Evolutionary conservation across 2,329 filamentous ascomycete genomes (phyloP), one percentile per base, ranked within the genome.

Genomic region (Beauveria sp.): DNA sequence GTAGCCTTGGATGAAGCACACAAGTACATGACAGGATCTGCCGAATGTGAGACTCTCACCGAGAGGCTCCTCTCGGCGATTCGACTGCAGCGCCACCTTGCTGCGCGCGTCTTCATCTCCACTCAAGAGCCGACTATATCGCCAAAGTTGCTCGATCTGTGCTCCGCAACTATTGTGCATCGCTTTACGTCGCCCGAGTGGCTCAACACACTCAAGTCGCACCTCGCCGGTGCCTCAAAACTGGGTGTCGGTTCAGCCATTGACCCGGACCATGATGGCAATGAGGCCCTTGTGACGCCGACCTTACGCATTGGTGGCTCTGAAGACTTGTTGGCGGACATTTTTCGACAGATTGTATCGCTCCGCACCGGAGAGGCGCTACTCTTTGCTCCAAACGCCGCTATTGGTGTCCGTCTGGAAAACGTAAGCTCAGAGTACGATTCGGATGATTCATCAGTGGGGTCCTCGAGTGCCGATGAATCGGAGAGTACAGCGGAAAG

Each of bases 111-210:
- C 4, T 70, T 92, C 43, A 84, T 91, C 30, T 84, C 87, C 0
- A 91, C 88, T 0, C 88, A 92, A 68, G 89, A 92, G 66, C 89
- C 88, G 0, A 89, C 86, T 0, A 78, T 91, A 5, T 85, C 84
- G 0, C 82, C 84, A 0, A 78, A 79, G 26, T 78, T 92, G 0
- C 78, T 91, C 0, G 87, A 90, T 59, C 75, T 92, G 0, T 90
- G 85, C 68, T 85, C 82, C 2, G 74, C 87, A 30, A 87, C 83
- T 0, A 77, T 91, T 40, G 83, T 90, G 0, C 88, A 91, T 67
- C 80, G 85, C 0, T 91, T 91, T 69, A 84, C 77, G 0, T 84
- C 81, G 2, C 86, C 86, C 0, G 78, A 79, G 2, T 89, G 86
- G 86, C 78, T 83, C 48, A 66, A 67, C 0, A 73, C 76, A 0